Evolutionary conservation across 768 basidiomycete genomes (phyloP), one percentile per base, ranked within the genome.

Genomic region (Chiua virens): DNA sequence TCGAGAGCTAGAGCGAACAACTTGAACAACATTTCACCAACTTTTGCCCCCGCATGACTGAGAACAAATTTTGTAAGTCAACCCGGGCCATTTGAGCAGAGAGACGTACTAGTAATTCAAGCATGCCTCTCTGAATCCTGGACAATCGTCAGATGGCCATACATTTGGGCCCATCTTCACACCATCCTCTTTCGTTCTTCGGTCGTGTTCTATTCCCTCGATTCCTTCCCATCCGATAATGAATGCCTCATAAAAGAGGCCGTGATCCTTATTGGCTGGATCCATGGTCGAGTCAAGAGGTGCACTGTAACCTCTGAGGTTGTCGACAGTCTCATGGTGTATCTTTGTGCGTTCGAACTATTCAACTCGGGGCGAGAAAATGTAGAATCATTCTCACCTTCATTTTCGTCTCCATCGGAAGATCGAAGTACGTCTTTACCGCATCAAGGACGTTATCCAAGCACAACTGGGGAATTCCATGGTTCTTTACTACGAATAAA

Each of bases 181-280:
- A 13, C 86, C 85, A 39, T 78, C 75, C 7, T 75, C 61, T 35
- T 58, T 34, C 53, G 64, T 57, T 39, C 68, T 60, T 43, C 64
- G 56, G 53, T 69, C 63, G 25, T 57, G 32, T 0, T 28, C 49
- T 51, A 62, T 63, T 9, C 60, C 49, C 10, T 72, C 59, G 0
- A 79, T 62, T 22, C 73, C 68, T 63, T 92, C 87, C 78, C 81
- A 86, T 4, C 90, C 90, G 49, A 96, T 77, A 59, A 93, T 87
- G 65, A 94, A 96, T 3, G 87, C 92, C 66, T 98, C 93, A 63
- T 95, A 90, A 48, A 95, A 69, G 63, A 97, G 93, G 1, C 93
- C 92, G n/a, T 79, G 71, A 42, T 80, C 79, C 18, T 79, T 73
- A 43, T 82, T 80, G 8, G 60, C 48, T 0, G 89, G 83, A 60